phyloP scores from a whole-genome alignment of 768 basidiomycete species.

The Kwoniella dendrophila region DNA sequence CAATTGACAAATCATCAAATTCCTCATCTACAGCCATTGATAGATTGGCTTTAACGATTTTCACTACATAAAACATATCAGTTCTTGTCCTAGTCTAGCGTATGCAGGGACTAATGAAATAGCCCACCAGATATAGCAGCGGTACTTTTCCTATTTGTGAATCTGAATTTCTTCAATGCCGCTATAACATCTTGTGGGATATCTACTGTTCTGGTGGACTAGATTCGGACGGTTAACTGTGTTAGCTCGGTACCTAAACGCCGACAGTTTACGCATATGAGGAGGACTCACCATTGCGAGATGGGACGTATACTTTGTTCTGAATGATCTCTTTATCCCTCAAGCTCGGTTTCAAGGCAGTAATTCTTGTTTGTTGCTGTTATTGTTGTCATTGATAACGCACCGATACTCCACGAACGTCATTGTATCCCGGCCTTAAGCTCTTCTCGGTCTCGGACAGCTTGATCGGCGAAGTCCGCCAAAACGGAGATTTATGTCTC shows the following conservation, averaged over 20 bases:
- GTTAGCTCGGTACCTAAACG: neutral
- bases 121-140: slow-evolving; percentile 65
- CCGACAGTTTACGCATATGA: too few relatives aligned
- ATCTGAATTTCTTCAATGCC: slow-evolving; percentile 79
- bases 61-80: slow-evolving; percentile 59
- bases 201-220: slow-evolving; percentile 67
- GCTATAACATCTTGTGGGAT: slow-evolving; percentile 78
- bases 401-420: neutral
- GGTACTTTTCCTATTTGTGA: slow-evolving; percentile 63
- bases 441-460: too few relatives aligned
- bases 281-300: too few relatives aligned
- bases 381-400: neutral
- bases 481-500: too few relatives aligned
- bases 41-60: slow-evolving; percentile 82
- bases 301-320: too few relatives aligned
- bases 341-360: too few relatives aligned
- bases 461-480: too few relatives aligned
- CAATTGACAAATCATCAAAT: slow-evolving; percentile 72
- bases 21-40: slow-evolving; percentile 81
- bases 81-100: neutral
- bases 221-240: neutral
- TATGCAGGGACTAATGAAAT: neutral
- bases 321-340: too few relatives aligned
- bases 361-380: too few relatives aligned
- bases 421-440: slow-evolving; percentile 1